Evolutionary conservation across 371 early-diverging fungal genomes (phyloP).

Genomic region (Mucor irregularis): DNA sequence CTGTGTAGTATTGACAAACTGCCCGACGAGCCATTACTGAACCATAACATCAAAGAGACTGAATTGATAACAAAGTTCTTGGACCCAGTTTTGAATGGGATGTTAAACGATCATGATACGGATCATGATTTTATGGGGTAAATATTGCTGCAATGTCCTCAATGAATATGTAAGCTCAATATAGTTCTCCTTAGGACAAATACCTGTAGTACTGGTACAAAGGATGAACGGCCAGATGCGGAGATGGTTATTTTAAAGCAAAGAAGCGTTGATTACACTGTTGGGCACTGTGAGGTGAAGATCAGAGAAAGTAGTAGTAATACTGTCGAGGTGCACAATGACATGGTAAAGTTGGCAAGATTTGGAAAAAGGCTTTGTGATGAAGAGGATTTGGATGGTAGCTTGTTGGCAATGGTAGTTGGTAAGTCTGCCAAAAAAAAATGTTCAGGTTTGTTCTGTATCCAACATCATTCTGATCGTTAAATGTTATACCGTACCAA

Average conservation of each 20-base stretch:
- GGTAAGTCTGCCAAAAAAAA: slow-evolving; percentile 7
- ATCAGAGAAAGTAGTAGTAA: slow-evolving; percentile 15
- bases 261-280: slow-evolving; percentile 8
- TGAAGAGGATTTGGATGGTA: slow-evolving; percentile 14
- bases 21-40: slow-evolving; percentile 14
- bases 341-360: slow-evolving; percentile 7
- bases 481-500: no score
- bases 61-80: slow-evolving; percentile 18
- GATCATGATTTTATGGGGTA: slow-evolving; percentile 12
- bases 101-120: slow-evolving; percentile 16
- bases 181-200: slow-evolving; percentile 18
- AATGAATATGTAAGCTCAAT: slow-evolving; percentile 15
- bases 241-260: slow-evolving; percentile 16
- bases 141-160: slow-evolving; percentile 12
- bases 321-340: slow-evolving; percentile 9
- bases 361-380: slow-evolving; percentile 17
- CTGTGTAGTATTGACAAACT: slow-evolving; percentile 17
- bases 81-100: slow-evolving; percentile 15
- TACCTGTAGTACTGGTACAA: slow-evolving; percentile 13
- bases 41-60: slow-evolving; percentile 18
- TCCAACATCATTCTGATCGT: not conserved
- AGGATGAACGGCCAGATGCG: slow-evolving; percentile 15
- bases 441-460: not conserved
- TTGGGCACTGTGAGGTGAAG: slow-evolving; percentile 18
- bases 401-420: slow-evolving; percentile 16